Percentiles rank a stretch among this genome's conserved stretches.
These are phyloP conservation scores for Peniophora sp. DNA, from an alignment of 1,284 basidiomycete species.

Conservation along the genomic window DNA sequence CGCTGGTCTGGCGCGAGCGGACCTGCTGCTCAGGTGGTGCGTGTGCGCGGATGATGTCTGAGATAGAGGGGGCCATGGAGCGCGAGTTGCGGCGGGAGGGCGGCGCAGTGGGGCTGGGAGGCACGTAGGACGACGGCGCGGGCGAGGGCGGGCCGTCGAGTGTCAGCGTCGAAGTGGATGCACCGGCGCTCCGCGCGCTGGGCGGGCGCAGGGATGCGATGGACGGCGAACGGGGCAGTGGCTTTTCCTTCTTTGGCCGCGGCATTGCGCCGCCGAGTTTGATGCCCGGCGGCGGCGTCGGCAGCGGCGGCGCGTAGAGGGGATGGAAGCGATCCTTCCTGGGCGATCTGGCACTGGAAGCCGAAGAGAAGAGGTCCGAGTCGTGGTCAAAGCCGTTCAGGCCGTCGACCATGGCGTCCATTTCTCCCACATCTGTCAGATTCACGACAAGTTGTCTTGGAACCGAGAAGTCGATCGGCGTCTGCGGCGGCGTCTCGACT, in stretches of 20 bases:
- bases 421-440: conserved; percentile 67
- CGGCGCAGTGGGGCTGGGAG: conserved; percentile 7
- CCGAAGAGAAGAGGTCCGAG: conserved; percentile 28
- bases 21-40: conserved; percentile 46
- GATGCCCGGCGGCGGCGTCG: conserved; percentile 73
- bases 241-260: conserved; percentile 18
- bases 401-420: conserved; percentile 80
- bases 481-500: conserved; percentile 57
- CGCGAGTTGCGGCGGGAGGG: conserved; percentile 10
- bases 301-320: conserved; percentile 71
- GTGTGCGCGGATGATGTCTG: conserved; percentile 74
- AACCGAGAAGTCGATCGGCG: conserved; percentile 45
- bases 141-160: conserved; percentile 10
- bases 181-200: conserved; percentile 39
- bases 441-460: conserved; percentile 62
- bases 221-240: conserved; percentile 24
- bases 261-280: conserved; percentile 56
- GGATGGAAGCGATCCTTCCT: conserved; percentile 40
- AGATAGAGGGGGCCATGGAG: conserved; percentile 63
- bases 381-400: conserved; percentile 65
- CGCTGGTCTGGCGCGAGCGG: conserved; percentile 33
- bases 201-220: conserved; percentile 18
- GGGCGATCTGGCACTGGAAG: conserved; percentile 46
- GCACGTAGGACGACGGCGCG: conserved; percentile 14
- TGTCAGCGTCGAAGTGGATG: conserved; percentile 8